Percentiles rank a stretch among this genome's conserved stretches.
These are phyloP conservation scores for Hypoxylon fuscum DNA, from an alignment of 495 filamentous ascomycete genomes.

Conservation along the genomic window DNA sequence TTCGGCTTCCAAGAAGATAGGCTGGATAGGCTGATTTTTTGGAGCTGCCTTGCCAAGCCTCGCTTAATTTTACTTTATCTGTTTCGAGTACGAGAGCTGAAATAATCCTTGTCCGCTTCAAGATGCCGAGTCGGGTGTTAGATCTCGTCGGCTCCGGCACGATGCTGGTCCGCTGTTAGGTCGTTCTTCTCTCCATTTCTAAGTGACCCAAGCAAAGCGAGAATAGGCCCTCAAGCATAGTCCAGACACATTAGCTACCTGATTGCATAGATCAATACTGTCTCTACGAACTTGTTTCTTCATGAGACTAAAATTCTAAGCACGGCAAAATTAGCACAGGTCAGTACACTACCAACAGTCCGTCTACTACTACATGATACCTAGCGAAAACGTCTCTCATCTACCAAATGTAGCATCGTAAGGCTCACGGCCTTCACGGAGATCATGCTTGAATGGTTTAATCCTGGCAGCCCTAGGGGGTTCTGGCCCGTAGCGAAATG, in stretches of 20 bases:
- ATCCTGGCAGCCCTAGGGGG: not conserved
- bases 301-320: too few species aligned
- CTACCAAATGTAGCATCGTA: not conserved
- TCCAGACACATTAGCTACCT: too few species aligned
- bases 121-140: too few species aligned
- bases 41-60: not conserved
- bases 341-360: too few species aligned
- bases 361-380: too few species aligned
- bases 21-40: too few species aligned
- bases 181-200: not conserved
- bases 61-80: not conserved
- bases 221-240: too few species aligned
- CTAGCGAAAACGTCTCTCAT: not conserved
- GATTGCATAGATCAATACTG: too few species aligned
- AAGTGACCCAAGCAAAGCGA: too few species aligned
- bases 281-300: too few species aligned
- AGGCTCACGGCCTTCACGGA: not conserved
- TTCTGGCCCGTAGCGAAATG: not conserved
- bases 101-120: not conserved
- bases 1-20: too few species aligned
- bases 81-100: slow-evolving; percentile 7
- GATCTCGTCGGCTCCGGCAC: not conserved
- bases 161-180: not conserved
- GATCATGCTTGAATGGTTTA: not conserved
- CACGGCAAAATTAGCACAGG: too few species aligned